Conservation (phyloP, 2,329 filamentous ascomycete genomes). For the Sporothrix variecibatus region DNA sequence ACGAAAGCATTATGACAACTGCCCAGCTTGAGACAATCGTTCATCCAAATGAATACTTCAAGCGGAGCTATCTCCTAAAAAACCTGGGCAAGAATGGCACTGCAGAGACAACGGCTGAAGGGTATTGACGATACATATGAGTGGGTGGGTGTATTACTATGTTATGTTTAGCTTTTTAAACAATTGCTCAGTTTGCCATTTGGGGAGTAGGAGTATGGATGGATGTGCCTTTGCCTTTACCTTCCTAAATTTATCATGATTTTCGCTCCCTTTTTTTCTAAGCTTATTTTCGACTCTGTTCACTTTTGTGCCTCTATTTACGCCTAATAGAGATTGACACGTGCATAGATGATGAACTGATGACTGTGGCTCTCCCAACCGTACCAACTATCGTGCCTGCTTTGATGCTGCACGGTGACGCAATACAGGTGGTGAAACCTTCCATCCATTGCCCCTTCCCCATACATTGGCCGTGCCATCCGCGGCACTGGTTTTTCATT, state of each 20-base stretch:
- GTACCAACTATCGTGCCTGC: too few species aligned
- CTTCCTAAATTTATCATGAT: background rate
- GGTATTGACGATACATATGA: conserved; percentile 38
- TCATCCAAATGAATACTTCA: conserved; percentile 98
- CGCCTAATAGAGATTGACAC: background rate
- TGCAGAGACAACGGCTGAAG: conserved; percentile 59
- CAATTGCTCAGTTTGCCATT: background rate
- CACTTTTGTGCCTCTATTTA: background rate
- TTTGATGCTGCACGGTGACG: background rate
- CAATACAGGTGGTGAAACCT: background rate
- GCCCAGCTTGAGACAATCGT: conserved; percentile 91
- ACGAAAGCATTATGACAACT: conserved; percentile 69
- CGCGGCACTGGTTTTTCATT: too few species aligned
- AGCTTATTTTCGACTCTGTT: background rate
- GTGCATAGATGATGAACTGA: background rate
- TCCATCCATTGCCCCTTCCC: background rate
- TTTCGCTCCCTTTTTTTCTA: background rate
- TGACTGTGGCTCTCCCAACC: too few species aligned
- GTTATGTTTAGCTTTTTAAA: background rate
- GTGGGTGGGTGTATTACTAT: background rate
- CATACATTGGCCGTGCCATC: too few species aligned
- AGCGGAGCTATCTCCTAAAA: conserved; percentile 86
- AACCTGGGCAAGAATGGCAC: conserved; percentile 63
- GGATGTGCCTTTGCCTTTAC: background rate
- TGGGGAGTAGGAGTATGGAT: background rate